phyloP scores from a whole-genome alignment of 148 eudicot species.

The Chenopodium album region DNA sequence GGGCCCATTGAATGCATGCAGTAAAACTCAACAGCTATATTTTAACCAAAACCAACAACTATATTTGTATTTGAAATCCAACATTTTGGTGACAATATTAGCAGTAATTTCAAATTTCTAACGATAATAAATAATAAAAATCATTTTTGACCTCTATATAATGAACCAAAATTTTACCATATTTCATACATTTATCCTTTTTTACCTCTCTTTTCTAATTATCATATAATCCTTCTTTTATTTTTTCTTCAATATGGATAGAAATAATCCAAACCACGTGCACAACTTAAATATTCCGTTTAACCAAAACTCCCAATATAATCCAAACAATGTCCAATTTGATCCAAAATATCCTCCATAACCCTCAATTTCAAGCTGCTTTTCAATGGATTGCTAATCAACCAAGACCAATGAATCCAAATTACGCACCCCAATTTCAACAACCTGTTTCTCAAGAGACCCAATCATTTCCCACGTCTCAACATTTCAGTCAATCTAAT shows the following conservation, averaged over 20 bases:
- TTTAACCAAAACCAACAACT: no score
- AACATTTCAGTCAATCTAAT: neutral
- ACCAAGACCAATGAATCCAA: neutral
- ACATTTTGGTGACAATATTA: no score
- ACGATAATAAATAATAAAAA: no score
- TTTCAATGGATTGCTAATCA: neutral
- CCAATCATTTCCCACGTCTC: neutral
- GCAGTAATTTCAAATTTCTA: no score
- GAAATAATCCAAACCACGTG: neutral
- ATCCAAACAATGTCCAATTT: neutral
- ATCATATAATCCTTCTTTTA: neutral
- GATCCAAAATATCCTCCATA: neutral
- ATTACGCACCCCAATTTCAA: neutral
- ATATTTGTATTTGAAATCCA: no score
- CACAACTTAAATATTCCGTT: neutral
- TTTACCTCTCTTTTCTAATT: no score
- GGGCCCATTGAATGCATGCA: no score
- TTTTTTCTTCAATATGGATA: no score
- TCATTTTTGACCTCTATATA: neutral
- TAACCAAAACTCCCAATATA: neutral
- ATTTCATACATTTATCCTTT: neutral
- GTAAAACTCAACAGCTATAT: no score
- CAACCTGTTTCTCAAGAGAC: neutral
- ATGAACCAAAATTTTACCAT: neutral
- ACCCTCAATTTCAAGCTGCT: neutral